Evolutionary conservation across 148 eudicot species (phyloP), one percentile per base, ranked within the genome.

Genomic region (Chenopodium berlandieri): DNA sequence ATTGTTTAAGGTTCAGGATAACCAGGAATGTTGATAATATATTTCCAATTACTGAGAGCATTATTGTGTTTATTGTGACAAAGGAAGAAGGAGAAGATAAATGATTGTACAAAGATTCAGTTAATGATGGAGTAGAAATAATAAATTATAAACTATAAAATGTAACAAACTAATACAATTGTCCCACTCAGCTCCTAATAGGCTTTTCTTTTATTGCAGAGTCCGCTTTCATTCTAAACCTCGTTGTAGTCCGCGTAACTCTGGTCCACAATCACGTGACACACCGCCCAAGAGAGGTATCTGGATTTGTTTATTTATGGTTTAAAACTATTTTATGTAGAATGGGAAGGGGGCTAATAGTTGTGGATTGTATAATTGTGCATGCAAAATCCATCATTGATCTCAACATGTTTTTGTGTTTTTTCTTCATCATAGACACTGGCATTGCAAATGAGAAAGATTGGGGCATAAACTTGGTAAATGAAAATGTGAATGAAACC

Each of bases 391-490:
- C 34, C n/a, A 31, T 67, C 37, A 20, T 20, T 74, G 76, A 74
- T 82, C 81, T 47, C 13, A 80, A 63, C 58, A 78, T 54, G 16
- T 85, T 77, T 31, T 68, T 73, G 62, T 52, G 70, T 47, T 52
- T 65, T 84, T 40, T 48, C 52, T 81, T 67, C 68, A 66, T 84
- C 72, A 19, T 82, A 96, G 99, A 96, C 85, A 96, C 99, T 80
- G 99, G 99, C 81, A 96, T 96, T 82, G 98, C 99, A 77, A 96
- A 92, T 82, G 99, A 96, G 90, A 91, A 94, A 87, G 98, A 96
- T 70, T 94, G 98, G 99, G 99, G 97, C 72, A 96, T 96, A 75
- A 89, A 84, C 86, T 86, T 95, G 88, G 79, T 92, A 73, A 89
- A 86, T 88, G 99, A 92, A 79, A 78, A 79, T 69, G 88, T 90